Conservation (phyloP, 352 stramenopile species). For the Phytophthora litchii region DNA sequence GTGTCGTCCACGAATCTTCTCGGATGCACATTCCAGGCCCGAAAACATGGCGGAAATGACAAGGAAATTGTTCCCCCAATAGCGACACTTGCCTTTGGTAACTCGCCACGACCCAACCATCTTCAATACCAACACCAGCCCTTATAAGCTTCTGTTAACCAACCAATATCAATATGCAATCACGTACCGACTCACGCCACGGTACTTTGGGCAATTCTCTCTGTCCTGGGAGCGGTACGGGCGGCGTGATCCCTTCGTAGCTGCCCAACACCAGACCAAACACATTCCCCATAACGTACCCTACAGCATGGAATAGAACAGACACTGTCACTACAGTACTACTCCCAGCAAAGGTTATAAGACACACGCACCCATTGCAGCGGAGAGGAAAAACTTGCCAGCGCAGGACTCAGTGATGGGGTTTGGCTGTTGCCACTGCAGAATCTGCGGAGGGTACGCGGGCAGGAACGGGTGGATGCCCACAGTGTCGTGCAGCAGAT, state of each 20-base stretch:
- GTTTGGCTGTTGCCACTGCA: conserved; percentile 73
- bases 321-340: not conserved
- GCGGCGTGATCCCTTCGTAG: conserved; percentile 87
- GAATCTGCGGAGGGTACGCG: conserved; percentile 67
- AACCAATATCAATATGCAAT: not conserved
- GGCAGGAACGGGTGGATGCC: conserved; percentile 77
- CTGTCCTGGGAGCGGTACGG: conserved; percentile 79
- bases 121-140: conserved; percentile 22
- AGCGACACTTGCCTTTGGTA: conserved; percentile 78
- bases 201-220: conserved; percentile 81
- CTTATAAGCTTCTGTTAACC: not conserved
- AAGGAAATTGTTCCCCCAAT: conserved; percentile 89
- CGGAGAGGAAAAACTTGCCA: conserved; percentile 84
- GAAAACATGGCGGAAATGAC: conserved; percentile 94
- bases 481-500: conserved; percentile 52
- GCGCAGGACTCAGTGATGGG: conserved; percentile 79
- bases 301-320: conserved; percentile 34
- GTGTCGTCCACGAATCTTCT: conserved; percentile 94
- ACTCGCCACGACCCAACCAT: conserved; percentile 71
- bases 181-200: conserved; percentile 69
- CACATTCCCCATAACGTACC: conserved; percentile 81
- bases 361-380: conserved; percentile 65
- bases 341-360: too few species aligned
- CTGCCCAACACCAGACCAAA: conserved; percentile 83
- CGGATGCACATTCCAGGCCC: conserved; percentile 92